A percentile compares a stretch with the other conserved stretches of the same genome.
These are phyloP conservation scores for Cystobasidium onofrii DNA, from an alignment of 768 basidiomycete species.

Conservation along the genomic window DNA sequence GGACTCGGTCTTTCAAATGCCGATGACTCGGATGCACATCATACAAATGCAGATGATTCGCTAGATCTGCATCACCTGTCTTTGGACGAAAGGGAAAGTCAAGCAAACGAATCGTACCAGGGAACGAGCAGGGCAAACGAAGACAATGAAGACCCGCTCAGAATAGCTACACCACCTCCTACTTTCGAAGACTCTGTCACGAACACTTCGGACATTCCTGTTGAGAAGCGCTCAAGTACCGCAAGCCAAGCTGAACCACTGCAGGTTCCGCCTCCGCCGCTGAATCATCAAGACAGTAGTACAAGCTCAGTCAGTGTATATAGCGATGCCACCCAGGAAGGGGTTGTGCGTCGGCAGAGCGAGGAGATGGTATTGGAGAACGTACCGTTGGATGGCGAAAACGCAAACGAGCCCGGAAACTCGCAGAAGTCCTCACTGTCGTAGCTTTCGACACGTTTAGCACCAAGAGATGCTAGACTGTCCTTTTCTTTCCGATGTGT, in stretches of 20 bases:
- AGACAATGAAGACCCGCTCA: background rate
- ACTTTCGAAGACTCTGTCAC: background rate
- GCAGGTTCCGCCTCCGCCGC: background rate
- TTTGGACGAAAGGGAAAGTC: background rate
- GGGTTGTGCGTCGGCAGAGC: background rate
- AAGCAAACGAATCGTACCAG: background rate
- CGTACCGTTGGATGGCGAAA: background rate
- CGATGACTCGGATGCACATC: background rate
- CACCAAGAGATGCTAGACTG: no score
- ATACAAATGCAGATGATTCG: background rate
- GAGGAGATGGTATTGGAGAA: background rate
- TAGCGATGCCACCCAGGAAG: background rate
- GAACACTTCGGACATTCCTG: background rate
- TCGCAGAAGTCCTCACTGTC: background rate
- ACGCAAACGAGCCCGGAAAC: background rate
- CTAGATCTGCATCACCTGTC: background rate
- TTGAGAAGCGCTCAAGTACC: background rate
- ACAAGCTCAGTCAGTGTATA: background rate
- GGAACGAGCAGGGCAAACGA: background rate
- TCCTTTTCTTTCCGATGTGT: background rate
- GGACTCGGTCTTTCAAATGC: background rate
- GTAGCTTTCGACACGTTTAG: background rate
- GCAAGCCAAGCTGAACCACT: background rate
- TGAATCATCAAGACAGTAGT: conserved; percentile 8
- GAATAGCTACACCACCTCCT: background rate